Conservation (phyloP, 352 stramenopile species). For the Globisporangium camurandrum region DNA sequence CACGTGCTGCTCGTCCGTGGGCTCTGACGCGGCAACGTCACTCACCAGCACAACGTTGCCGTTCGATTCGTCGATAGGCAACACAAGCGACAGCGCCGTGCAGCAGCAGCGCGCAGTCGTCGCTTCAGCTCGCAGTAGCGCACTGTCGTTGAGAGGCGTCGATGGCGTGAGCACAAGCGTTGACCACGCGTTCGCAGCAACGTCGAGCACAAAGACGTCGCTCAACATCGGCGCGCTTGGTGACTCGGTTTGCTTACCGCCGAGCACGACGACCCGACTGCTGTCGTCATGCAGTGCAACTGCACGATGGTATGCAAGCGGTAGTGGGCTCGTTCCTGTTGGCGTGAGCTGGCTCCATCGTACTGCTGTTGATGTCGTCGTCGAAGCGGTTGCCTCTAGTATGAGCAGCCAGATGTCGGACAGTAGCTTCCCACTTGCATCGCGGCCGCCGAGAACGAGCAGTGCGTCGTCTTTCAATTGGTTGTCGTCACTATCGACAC, state of each 20-base stretch:
- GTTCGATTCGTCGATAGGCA: conserved; percentile 22
- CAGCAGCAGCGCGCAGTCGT: conserved; percentile 25
- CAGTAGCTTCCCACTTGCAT: conserved; percentile 22
- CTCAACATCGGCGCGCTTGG: conserved; percentile 19
- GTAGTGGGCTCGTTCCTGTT: conserved; percentile 38
- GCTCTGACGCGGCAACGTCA: conserved; percentile 13
- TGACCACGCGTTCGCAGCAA: conserved; percentile 39
- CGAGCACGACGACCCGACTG: conserved; percentile 37
- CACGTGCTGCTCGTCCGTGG: conserved; percentile 5
- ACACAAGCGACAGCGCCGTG: conserved; percentile 20
- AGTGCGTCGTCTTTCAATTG: conserved; percentile 21
- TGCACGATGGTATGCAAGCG: conserved; percentile 40
- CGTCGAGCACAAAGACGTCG: conserved; percentile 38
- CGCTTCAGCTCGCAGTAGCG: neutral
- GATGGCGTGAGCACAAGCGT: conserved; percentile 11
- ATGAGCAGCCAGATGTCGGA: conserved; percentile 41
- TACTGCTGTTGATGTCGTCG: neutral
- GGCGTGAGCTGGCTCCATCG: conserved; percentile 37
- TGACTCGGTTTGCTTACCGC: conserved; percentile 19
- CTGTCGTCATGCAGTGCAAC: conserved; percentile 23
- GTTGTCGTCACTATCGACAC: conserved; percentile 9
- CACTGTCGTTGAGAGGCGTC: neutral
- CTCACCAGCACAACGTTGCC: conserved; percentile 12
- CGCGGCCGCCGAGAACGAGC: conserved; percentile 42
- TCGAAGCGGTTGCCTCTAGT: conserved; percentile 6